A percentile compares a stretch with the other conserved stretches of the same genome.
Conservation (phyloP, 345 rosid species). For the Gossypium turneri region DNA sequence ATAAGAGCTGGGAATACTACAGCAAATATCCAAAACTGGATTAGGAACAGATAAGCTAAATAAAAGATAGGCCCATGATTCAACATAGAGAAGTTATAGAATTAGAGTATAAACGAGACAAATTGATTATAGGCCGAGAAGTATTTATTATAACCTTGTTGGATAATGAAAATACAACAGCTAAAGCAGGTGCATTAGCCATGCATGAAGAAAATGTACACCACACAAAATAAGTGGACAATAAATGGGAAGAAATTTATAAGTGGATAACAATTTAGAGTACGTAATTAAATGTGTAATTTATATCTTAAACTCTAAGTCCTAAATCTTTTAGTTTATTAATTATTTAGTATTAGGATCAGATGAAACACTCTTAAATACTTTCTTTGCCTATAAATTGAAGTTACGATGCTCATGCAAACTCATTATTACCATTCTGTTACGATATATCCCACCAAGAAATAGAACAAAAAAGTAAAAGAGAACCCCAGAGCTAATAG, state of each 20-base stretch:
- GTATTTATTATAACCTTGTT: background rate
- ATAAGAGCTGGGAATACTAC: no score
- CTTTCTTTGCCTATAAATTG: background rate
- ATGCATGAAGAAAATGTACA: constrained; percentile 10
- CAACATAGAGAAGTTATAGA: background rate
- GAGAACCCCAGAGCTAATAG: background rate
- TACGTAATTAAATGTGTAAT: no score
- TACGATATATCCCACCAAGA: background rate
- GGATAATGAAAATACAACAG: background rate
- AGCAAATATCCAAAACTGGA: no score
- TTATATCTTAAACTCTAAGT: no score
- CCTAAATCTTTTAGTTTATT: no score
- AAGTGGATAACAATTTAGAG: no score
- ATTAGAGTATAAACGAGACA: no score
- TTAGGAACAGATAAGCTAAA: background rate
- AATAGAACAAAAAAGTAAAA: background rate
- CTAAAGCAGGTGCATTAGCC: background rate
- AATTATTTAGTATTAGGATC: background rate
- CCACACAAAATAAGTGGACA: background rate
- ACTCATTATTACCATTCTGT: background rate
- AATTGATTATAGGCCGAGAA: no score
- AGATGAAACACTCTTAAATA: background rate
- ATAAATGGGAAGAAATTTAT: no score
- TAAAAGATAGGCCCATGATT: background rate
- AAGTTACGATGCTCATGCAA: background rate